Conservation (phyloP, 1,139 yeast species). For the Yamadazyma epiphylla region DNA sequence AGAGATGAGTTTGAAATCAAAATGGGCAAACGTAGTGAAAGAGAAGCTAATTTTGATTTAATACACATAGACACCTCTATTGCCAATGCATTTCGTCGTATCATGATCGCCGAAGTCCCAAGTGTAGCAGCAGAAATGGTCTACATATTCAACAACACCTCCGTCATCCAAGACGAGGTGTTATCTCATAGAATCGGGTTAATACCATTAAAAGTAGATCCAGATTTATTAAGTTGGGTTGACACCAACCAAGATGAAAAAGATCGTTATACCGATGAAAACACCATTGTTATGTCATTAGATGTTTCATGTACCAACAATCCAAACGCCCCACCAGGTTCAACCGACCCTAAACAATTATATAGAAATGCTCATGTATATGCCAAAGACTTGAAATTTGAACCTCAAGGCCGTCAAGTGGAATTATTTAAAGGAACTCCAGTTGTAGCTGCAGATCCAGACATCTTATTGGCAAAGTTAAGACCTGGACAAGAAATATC, state of each 20-base stretch:
- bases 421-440: conserved; percentile 67
- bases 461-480: conserved; percentile 83
- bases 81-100: conserved; percentile 95
- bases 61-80: conserved; percentile 85
- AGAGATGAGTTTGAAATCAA: conserved; percentile 66
- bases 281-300: conserved; percentile 80
- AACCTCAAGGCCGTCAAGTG: conserved; percentile 85
- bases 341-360: conserved; percentile 78
- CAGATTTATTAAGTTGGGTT: conserved; percentile 81
- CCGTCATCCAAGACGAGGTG: conserved; percentile 95
- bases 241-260: conserved; percentile 61
- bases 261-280: conserved; percentile 76
- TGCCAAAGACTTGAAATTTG: conserved; percentile 84
- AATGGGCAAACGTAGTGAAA: conserved; percentile 60
- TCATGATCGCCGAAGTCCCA: conserved; percentile 96
- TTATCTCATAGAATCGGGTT: conserved; percentile 93
- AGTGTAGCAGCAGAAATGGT: conserved; percentile 92
- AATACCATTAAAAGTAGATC: conserved; percentile 85
- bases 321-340: conserved; percentile 74
- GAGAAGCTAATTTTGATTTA: conserved; percentile 83
- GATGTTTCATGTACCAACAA: conserved; percentile 82
- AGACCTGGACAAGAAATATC: conserved; percentile 97
- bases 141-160: conserved; percentile 87
- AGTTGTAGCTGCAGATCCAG: conserved; percentile 79
- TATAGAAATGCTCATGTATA: conserved; percentile 84